Base-by-base conservation (phyloP, 345 rosid genomes). In the Cardiospermum halicacabum region DNA sequence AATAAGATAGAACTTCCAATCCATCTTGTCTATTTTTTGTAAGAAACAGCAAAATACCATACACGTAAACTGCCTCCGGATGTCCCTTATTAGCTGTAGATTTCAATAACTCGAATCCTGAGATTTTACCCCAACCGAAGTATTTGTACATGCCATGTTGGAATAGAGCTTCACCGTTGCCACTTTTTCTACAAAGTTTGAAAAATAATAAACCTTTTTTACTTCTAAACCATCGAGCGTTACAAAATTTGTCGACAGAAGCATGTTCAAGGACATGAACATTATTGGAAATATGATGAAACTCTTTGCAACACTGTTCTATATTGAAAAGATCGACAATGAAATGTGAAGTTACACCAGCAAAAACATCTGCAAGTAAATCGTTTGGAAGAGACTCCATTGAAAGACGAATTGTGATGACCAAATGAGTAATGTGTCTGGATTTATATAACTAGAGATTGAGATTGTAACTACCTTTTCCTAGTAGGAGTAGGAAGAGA, bases 131-230 rank as follows among this genome's bases (percentile, higher is more conserved):
- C 2, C 2, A 3, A 7, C 27, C 26, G 27, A 72, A 72, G 11
- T 31, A 66, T 1, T 72, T 32, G 0, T 34, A 5, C 30, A 61
- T 36, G 5, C 67, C 63, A 0, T 5, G 13, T 47, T 43, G 7
- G 27, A 60, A 66, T 4, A 72, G 7, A 1, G 53, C 42, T 43
- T 45, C 64, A 1, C 43, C 58, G 11, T 65, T 72, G 8, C 51
- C 75, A 19, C 40, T 28, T 0, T 55, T 40, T 22, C 27, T 47
- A 58, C 70, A 69, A 0, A 30, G 31, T 3, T 31, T 16, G 4
- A 47, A 12, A 27, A 69, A 69, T 10, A 2, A 18, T 0, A 19
- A 31, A 15, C 10, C 39, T 24, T 2, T 6, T 4, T 58, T 0
- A 4, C 24, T 31, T 1, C 0, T 18, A 28, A 7, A n/a, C 47